Evolutionary conservation across 257 asterid species (phyloP).

Genomic region (Orobanche coerulescens): DNA sequence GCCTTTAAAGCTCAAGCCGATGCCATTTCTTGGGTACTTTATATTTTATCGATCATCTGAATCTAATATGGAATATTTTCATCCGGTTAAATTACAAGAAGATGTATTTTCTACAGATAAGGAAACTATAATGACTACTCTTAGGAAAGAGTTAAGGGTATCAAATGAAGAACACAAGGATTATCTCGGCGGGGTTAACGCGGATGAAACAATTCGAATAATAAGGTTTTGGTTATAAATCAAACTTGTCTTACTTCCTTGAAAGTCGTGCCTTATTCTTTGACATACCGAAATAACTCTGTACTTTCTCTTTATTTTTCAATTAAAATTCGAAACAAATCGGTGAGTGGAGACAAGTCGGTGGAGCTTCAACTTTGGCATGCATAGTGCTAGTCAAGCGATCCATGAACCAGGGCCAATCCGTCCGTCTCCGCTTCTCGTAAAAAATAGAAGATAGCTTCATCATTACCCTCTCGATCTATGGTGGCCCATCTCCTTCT

Average conservation of each 20-base stretch:
- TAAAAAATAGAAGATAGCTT: conserved; percentile 42
- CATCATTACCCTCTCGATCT: conserved; percentile 52
- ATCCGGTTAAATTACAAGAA: conserved; percentile 30
- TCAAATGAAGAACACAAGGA: background rate
- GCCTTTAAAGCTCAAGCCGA: conserved; percentile 87
- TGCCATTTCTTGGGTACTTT: conserved; percentile 77
- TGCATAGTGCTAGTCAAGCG: conserved; percentile 41
- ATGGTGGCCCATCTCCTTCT: conserved; percentile 55
- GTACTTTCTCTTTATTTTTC: conserved; percentile 13
- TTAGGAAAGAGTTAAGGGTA: background rate
- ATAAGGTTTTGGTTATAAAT: background rate
- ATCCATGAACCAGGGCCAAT: conserved; percentile 49
- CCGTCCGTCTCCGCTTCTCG: conserved; percentile 27
- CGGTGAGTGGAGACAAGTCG: conserved; percentile 70
- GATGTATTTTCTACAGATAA: conserved; percentile 18
- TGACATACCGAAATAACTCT: conserved; percentile 12
- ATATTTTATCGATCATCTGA: no score
- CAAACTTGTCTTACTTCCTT: conserved; percentile 9
- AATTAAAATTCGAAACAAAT: conserved; percentile 16
- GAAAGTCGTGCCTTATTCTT: no score
- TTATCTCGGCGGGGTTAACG: background rate
- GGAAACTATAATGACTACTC: background rate
- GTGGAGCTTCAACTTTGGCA: conserved; percentile 42
- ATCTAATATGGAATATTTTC: conserved; percentile 10
- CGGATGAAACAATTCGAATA: background rate